Conservation (phyloP, 129 eudicot species). For the Chrysanthemum makinoi region DNA sequence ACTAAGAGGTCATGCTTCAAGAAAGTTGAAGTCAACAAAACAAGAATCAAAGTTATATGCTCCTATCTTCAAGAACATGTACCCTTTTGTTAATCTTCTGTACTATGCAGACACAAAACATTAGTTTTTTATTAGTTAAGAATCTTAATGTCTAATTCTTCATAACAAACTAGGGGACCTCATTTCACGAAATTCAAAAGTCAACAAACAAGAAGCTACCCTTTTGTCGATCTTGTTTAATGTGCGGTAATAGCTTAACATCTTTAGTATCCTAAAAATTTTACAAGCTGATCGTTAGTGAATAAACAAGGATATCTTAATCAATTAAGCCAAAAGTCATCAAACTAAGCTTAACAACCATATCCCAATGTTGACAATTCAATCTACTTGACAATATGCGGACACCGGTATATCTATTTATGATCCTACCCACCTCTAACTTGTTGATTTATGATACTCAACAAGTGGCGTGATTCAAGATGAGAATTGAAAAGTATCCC, state of each 20-base stretch:
- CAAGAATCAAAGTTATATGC: slow-evolving; percentile 10
- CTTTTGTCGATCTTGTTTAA: too few relatives aligned
- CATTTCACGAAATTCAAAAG: background rate
- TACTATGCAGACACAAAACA: background rate
- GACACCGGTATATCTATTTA: slow-evolving; percentile 27
- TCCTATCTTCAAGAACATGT: background rate
- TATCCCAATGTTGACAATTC: slow-evolving; percentile 13
- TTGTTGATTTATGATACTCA: slow-evolving; percentile 31
- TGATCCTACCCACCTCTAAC: slow-evolving; percentile 42
- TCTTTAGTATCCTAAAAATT: too few relatives aligned
- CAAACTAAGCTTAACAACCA: slow-evolving; percentile 1
- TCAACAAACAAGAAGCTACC: slow-evolving; percentile 8
- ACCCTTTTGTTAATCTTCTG: slow-evolving; percentile 17
- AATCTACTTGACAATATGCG: slow-evolving; percentile 22
- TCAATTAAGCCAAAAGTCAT: too few relatives aligned
- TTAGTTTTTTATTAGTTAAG: background rate
- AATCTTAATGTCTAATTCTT: background rate
- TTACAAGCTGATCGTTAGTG: too few relatives aligned
- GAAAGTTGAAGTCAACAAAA: slow-evolving; percentile 24
- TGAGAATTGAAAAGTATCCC: slow-evolving; percentile 27
- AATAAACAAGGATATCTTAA: too few relatives aligned
- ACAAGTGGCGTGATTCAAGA: slow-evolving; percentile 35
- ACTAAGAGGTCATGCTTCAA: slow-evolving; percentile 18
- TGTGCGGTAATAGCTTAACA: too few relatives aligned
- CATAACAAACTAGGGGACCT: background rate